Conservation (phyloP, 371 early-diverging fungal species). For the Aphelidium insulamus region DNA sequence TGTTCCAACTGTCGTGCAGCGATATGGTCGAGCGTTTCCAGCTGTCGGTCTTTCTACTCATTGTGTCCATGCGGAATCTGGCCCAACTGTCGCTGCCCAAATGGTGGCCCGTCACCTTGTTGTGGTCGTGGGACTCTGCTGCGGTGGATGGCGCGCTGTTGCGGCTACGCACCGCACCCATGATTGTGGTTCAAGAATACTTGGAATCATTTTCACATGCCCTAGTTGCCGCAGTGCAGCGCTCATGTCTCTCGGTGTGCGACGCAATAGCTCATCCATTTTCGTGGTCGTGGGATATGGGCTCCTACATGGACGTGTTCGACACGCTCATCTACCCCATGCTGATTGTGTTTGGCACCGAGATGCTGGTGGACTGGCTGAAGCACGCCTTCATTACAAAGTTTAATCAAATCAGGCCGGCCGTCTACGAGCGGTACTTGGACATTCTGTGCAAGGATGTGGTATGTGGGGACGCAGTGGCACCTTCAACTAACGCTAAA, state of each 20-base stretch:
- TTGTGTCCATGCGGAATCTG: slow-evolving; percentile 70
- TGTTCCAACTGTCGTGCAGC: slow-evolving; percentile 78
- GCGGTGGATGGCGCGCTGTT: too few species aligned
- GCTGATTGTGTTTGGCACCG: slow-evolving; percentile 60
- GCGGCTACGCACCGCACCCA: too few species aligned
- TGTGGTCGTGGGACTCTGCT: too few species aligned
- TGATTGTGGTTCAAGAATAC: too few species aligned
- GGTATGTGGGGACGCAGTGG: slow-evolving; percentile 19
- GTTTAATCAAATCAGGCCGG: slow-evolving; percentile 78
- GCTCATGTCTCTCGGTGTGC: too few species aligned
- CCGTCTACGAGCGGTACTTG: slow-evolving; percentile 59
- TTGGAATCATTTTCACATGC: too few species aligned
- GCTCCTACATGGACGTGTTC: slow-evolving; percentile 8
- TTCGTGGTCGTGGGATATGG: too few species aligned
- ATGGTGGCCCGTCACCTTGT: too few species aligned
- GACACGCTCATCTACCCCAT: slow-evolving; percentile 45
- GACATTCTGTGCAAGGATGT: slow-evolving; percentile 75
- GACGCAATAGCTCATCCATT: too few species aligned
- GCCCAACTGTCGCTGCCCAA: slow-evolving; percentile 71
- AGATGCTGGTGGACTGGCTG: slow-evolving; percentile 86
- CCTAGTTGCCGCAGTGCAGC: too few species aligned
- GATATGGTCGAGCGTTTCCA: slow-evolving; percentile 93
- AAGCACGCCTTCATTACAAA: slow-evolving; percentile 95
- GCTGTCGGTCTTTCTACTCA: slow-evolving; percentile 51
- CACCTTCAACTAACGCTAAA: slow-evolving; percentile 1